Base-by-base conservation (phyloP, 1,284 basidiomycete genomes). In the Pisolithus thermaeus region DNA sequence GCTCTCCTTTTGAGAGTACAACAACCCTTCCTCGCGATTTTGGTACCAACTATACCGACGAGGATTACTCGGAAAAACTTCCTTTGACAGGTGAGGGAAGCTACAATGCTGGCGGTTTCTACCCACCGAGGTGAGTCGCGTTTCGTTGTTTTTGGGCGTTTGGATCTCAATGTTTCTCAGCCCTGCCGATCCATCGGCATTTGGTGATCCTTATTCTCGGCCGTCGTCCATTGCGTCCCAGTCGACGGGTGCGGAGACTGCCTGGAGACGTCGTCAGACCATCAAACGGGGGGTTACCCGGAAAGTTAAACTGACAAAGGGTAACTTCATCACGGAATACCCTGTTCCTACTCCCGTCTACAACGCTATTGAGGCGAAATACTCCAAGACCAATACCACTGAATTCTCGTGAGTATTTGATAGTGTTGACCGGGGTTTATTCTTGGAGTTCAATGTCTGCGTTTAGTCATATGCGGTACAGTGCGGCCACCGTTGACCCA, bases 281-380 rank as follows among this genome's bases (percentile, higher is more conserved):
- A 90, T 92, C 70, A 90, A 90, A 65, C 87, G 91, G 51, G 91
- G 90, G 59, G 87, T 91, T 14, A 92, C 90, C n/a, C 90, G 90
- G 58, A 92, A 90, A 65, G 88, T 98, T 72, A 91, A 92, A 69
- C 84, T 98, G 58, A 95, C 92, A 2, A 78, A 90, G 49, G 92
- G 92, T 53, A 91, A 96, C 63, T 96, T 93, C 72, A 88, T 96
- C 65, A 79, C 84, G 40, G 92, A 96, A 64, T 92, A 94, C 65
- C 77, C 84, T n/a, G 93, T 96, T 0, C 94, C 94, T 1, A 87
- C 88, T 0, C 89, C 93, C 3, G 82, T 97, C 50, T 80, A 79
- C 61, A 92, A 86, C 58, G 91, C 92, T 18, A 84, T 93, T 43
- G 93, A 97, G 69, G 71, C 78, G 38, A 90, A 89, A 67, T 97